Percentiles rank a stretch among this genome's conserved stretches.
These are phyloP conservation scores for Arabidopsis hybrid DNA, from an alignment of 441 rosid genomes.

Conservation along the genomic window DNA sequence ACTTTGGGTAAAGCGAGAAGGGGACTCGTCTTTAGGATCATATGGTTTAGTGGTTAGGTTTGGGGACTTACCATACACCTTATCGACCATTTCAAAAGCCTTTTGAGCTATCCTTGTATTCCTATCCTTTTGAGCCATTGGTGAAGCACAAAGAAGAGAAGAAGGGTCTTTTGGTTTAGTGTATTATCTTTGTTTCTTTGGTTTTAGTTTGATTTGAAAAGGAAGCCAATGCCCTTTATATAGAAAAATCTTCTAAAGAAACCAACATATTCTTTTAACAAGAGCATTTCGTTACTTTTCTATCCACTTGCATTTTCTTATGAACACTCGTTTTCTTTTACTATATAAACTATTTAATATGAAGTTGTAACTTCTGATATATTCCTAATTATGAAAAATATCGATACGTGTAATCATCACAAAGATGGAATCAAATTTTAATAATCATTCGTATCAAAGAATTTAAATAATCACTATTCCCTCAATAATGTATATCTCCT, in stretches of 20 bases:
- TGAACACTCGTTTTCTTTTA: conserved; percentile 17
- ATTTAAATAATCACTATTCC: conserved; percentile 6
- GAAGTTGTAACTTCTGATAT: conserved; percentile 22
- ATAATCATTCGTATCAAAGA: background rate
- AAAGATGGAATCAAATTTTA: conserved; percentile 10
- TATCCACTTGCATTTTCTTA: conserved; percentile 9
- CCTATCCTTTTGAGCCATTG: conserved; percentile 33
- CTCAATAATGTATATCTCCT: conserved; percentile 5
- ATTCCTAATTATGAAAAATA: background rate
- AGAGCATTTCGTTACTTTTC: conserved; percentile 18
- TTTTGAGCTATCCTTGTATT: conserved; percentile 17
- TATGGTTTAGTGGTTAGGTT: conserved; percentile 9
- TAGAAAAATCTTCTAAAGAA: conserved; percentile 1
- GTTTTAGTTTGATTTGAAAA: conserved; percentile 13
- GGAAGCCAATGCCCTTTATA: conserved; percentile 22
- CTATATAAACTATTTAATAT: background rate
- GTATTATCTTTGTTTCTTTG: conserved; percentile 12
- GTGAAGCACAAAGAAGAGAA: background rate
- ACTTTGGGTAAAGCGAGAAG: conserved; percentile 29
- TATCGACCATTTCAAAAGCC: conserved; percentile 38
- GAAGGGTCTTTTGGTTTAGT: conserved; percentile 16
- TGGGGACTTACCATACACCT: conserved; percentile 15
- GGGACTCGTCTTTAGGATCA: conserved; percentile 26
- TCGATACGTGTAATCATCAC: conserved; percentile 25
- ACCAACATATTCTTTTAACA: conserved; percentile 7